Base-by-base conservation (phyloP, 169 alveolate species). In the Ichthyophthirius multifiliis region DNA sequence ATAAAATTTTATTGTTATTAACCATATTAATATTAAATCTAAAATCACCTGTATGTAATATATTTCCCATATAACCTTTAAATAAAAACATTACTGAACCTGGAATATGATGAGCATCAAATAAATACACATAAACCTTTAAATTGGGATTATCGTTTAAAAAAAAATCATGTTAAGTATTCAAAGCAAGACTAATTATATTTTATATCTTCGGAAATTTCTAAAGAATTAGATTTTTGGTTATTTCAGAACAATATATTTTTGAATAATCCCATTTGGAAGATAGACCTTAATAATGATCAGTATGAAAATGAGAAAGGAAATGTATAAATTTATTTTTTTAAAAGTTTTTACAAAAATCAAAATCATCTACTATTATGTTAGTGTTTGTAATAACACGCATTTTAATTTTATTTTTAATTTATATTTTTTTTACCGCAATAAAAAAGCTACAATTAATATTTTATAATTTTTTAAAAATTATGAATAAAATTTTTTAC, bases 1-100 rank as follows among this genome's bases (percentile, higher is more conserved):
- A 88, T 16, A 78, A 75, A 31, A 76, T 67, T 1, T 45, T 48
- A 18, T 75, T 67, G 30, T 89, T 65, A 0, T 80, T 65, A 23
- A 92, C 76, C 86, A 92, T 89, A 18, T 39, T n/a, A 13, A 76
- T 76, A 31, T 77, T 77, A 65, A 79, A 92, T 65, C 96, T 47
- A 63, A 92, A 92, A 81, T 92, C 96, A 15, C 96, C 96, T 5
- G 94, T 92, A 75, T 89, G 93, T 7, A 92, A 43, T n/a, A 89
- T 83, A 30, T 86, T 92, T 15, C 96, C 96, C 92, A 85, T 87
- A 35, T 87, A 84, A 5, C 96, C 94, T 77, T 78, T 39, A 74
- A 92, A 92, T 7, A 92, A 82, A 64, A 89, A 44, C 92, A 89
- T 89, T 20, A 84, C 90, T 12, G 96, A 77, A 4, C 96, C 96